Evolutionary conservation across 345 rosid genomes (phyloP), one percentile per base, ranked within the genome.

Genomic region (Geranium brycei): DNA sequence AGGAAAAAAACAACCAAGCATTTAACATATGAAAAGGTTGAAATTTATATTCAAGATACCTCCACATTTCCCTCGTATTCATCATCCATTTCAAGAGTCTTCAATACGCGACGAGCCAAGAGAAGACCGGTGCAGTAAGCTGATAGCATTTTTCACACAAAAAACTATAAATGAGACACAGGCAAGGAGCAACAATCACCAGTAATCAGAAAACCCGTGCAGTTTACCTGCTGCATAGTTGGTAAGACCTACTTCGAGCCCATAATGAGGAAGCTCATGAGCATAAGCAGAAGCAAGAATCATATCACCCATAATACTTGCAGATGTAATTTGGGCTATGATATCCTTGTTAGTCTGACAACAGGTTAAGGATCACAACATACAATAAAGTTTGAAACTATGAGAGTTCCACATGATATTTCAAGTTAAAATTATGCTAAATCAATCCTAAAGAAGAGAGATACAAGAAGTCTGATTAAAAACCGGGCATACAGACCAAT

Each of bases 111-210:
- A 3, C 90, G 95, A 7, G 88, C 90, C 80, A 87, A 75, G 16
- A 87, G 90, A 61, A 87, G 87, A 5, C 95, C 95, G 59, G 90
- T 85, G 75, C 95, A 87, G 69, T 87, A 87, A 56, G 95, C 95
- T 87, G 76, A 4, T 14, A 56, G 56, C 28, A 57, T 16, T 28
- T 28, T 19, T 19, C 47, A 62, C 3, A 19, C 4, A 28, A 57
- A 59, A 13, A 15, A 28, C 7, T 16, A 17, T 0, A n/a, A 19
- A 30, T 35, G 4, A 12, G 23, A 19, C 57, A 28, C 31, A 16
- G 14, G 31, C 2, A 17, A 16, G 59, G 1, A 10, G 14, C 17
- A 60, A 13, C 30, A 8, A 17, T 47, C 23, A 5, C 18, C 1
- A 57, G 58, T 14, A 11, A 62, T 17, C 59, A 32, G 4, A 18